Base-by-base conservation (phyloP, 495 filamentous ascomycete species). In the Aspergillus carlsbadensis region DNA sequence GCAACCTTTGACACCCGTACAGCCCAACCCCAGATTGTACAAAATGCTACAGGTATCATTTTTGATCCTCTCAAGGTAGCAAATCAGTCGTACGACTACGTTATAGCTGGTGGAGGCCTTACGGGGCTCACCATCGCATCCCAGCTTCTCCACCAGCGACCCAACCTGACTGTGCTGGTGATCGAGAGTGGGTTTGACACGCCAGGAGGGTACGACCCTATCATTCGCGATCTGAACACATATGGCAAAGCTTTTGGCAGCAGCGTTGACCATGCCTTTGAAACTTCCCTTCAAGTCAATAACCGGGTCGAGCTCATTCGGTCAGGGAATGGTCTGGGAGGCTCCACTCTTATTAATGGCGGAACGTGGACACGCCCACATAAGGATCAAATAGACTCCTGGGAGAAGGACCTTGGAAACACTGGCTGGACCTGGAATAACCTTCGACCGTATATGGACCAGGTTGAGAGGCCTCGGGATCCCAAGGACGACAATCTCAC, bases 271-370 rank as follows among this genome's bases (percentile, higher is more conserved):
- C 58, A 62, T 14, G 43, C 43, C 11, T 65, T 47, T 24, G 21
- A 57, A 14, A 68, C 67, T 10, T 10, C 33, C 1, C 56, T 54
- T 6, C 52, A 40, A 2, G 63, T 60, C 45, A 58, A 66, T n/a
- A 59, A 60, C 11, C 58, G 50, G 3, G 47, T 58, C 1, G 48
- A 47, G 15, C 15, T 44, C 10, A 62, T 70, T 33, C 41, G 51
- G 18, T 61, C 67, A 4, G 67, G 65, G 13, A 70, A 70, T 8
- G 66, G 65, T 6, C 65, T 73, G 2, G 85, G 84, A 13, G 85
- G 84, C 5, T 80, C 79, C 14, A 84, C 80, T 8, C 75, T 74
- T 5, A 70, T 87, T 54, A 87, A 85, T 52, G 77, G 76, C 35
- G 66, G 74, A 41, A 74, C 78, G 59, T 74, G 72, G 59, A 72